A percentile compares a stretch with the other conserved stretches of the same genome.
phyloP scores from a whole-genome alignment of 192 early-diverging fungal genomes.

The Funneliformis mosseae region DNA sequence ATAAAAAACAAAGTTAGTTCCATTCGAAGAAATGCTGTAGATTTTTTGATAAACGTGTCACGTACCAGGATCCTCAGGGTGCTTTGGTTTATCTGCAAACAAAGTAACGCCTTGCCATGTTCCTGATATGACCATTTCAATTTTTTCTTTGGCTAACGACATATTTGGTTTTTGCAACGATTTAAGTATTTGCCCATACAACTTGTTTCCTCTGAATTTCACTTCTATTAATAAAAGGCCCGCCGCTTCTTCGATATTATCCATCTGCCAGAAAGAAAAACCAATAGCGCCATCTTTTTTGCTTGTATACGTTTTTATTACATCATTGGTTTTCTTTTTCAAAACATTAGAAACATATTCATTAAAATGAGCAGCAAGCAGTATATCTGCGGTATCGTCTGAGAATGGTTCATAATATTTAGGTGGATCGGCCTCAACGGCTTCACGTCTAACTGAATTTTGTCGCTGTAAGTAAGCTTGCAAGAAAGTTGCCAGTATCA shows the following conservation, averaged over 20 bases:
- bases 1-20: not conserved
- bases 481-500: constrained; percentile 40
- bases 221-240: constrained; percentile 40
- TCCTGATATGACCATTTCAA: constrained; percentile 42
- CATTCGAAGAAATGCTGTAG: not conserved
- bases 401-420: constrained; percentile 22
- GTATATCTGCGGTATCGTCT: constrained; percentile 26
- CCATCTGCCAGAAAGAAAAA: constrained; percentile 30
- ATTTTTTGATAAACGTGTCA: too few relatives aligned
- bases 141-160: constrained; percentile 37
- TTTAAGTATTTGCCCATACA: constrained; percentile 34
- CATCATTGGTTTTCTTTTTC: constrained; percentile 28
- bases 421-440: not conserved
- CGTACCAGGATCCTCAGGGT: not conserved
- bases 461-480: constrained; percentile 44
- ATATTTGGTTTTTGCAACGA: constrained; percentile 35
- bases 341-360: constrained; percentile 36
- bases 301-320: constrained; percentile 29
- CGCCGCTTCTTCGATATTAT: constrained; percentile 37
- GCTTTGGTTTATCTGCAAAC: constrained; percentile 38
- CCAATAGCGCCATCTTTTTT: constrained; percentile 31
- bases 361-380: constrained; percentile 32
- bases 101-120: constrained; percentile 35
- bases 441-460: constrained; percentile 41
- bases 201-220: constrained; percentile 31